These are phyloP conservation scores for Biscutella laevigata DNA, from an alignment of 441 rosid species.

Conservation along the genomic window DNA sequence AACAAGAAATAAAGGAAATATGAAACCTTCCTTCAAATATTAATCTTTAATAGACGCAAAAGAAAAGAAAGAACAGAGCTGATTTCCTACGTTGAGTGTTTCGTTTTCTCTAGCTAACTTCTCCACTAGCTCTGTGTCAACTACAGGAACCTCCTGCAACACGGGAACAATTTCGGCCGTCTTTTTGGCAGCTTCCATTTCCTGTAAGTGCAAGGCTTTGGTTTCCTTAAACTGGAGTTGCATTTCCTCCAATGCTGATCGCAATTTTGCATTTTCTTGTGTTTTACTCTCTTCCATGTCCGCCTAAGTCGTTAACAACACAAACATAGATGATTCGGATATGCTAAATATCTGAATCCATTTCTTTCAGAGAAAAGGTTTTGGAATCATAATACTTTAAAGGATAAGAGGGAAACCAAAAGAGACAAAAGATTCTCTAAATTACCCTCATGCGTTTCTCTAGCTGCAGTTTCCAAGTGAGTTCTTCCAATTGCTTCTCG, in stretches of 20 bases:
- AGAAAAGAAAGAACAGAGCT: neutral
- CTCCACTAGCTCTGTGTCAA: conserved; percentile 48
- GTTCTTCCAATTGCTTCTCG: conserved; percentile 86
- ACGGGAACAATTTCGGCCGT: conserved; percentile 48
- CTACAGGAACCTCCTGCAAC: conserved; percentile 71
- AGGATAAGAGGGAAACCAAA: conserved; percentile 1
- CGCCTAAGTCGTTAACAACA: conserved; percentile 14
- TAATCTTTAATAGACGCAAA: neutral
- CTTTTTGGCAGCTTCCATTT: conserved; percentile 52
- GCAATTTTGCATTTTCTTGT: conserved; percentile 64
- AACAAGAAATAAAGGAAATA: conserved; percentile 17
- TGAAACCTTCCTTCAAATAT: conserved; percentile 3
- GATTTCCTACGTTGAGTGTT: conserved; percentile 34
- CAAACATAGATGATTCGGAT: conserved; percentile 4
- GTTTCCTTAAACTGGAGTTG: conserved; percentile 59
- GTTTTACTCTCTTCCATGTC: conserved; percentile 64
- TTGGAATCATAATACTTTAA: neutral
- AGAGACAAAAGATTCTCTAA: conserved; percentile 1
- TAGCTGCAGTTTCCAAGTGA: conserved; percentile 65
- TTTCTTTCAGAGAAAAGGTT: conserved; percentile 6
- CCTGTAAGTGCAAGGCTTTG: conserved; percentile 51
- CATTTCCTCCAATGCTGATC: conserved; percentile 58
- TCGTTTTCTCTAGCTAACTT: conserved; percentile 62
- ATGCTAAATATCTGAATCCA: conserved; percentile 11
- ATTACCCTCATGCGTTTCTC: conserved; percentile 80